phyloP scores from a whole-genome alignment of 768 basidiomycete genomes.

The Suillus brevipes region DNA sequence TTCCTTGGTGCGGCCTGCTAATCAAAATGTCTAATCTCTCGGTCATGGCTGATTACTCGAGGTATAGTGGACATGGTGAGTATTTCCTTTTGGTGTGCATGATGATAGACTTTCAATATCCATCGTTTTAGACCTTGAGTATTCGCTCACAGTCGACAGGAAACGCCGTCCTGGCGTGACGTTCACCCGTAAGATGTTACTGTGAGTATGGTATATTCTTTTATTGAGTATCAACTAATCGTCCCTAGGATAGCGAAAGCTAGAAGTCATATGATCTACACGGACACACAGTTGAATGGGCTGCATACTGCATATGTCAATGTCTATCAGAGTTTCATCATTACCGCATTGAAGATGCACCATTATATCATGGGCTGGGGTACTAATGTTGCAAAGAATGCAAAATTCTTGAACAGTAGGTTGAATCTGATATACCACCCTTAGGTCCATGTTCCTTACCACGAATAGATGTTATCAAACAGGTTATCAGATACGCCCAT shows the following conservation, averaged over 20 bases:
- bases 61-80: slow-evolving; percentile 64
- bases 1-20: slow-evolving; percentile 91
- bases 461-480: slow-evolving; percentile 57
- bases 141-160: slow-evolving; percentile 71
- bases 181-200: slow-evolving; percentile 74
- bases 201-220: slow-evolving; percentile 44
- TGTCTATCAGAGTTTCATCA: slow-evolving; percentile 81
- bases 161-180: slow-evolving; percentile 61
- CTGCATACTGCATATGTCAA: slow-evolving; percentile 67
- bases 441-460: background rate
- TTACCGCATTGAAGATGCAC: slow-evolving; percentile 86
- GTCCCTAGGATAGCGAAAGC: slow-evolving; percentile 62
- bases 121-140: slow-evolving; percentile 50
- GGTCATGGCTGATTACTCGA: slow-evolving; percentile 73
- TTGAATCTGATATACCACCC: slow-evolving; percentile 2
- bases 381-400: slow-evolving; percentile 41
- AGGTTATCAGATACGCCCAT: slow-evolving; percentile 58
- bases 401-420: slow-evolving; percentile 58
- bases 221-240: slow-evolving; percentile 9
- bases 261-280: slow-evolving; percentile 78
- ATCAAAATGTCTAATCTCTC: slow-evolving; percentile 79
- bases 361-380: slow-evolving; percentile 72
- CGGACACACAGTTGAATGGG: slow-evolving; percentile 70
- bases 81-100: background rate
- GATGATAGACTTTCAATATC: slow-evolving; percentile 1